Conservation (phyloP, 2,329 filamentous ascomycete genomes). For the Fusarium palustre region DNA sequence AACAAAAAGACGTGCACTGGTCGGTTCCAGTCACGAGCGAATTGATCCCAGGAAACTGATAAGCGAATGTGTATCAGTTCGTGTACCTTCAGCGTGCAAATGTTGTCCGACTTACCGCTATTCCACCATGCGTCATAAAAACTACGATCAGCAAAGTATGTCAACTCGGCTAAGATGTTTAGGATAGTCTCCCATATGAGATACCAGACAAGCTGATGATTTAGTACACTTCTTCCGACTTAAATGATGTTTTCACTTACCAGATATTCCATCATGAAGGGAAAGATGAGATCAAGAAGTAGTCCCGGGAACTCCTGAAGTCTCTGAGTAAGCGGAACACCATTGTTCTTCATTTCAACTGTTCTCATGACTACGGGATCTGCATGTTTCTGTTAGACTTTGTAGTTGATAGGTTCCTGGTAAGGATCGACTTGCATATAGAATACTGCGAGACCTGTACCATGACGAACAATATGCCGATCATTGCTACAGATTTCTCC, state of each 20-base stretch:
- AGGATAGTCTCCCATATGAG: slow-evolving; percentile 83
- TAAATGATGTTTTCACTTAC: slow-evolving; percentile 45
- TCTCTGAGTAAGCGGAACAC: slow-evolving; percentile 69
- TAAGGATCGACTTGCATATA: slow-evolving; percentile 62
- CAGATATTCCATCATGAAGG: slow-evolving; percentile 82
- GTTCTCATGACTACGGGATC: slow-evolving; percentile 77
- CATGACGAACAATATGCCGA: slow-evolving; percentile 82
- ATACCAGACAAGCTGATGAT: slow-evolving; percentile 73
- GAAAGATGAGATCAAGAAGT: slow-evolving; percentile 79
- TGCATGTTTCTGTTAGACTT: slow-evolving; percentile 34
- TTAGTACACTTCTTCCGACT: slow-evolving; percentile 9
- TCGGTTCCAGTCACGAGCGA: slow-evolving; percentile 81
- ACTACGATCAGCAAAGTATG: slow-evolving; percentile 79
- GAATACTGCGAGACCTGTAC: slow-evolving; percentile 80
- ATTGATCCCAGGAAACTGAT: slow-evolving; percentile 76
- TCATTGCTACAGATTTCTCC: slow-evolving; percentile 76
- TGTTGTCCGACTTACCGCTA: slow-evolving; percentile 53
- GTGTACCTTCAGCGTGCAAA: background rate
- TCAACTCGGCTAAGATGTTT: slow-evolving; percentile 81
- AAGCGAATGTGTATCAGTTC: slow-evolving; percentile 8
- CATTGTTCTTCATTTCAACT: slow-evolving; percentile 74
- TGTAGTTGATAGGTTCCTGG: background rate
- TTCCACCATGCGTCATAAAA: slow-evolving; percentile 78
- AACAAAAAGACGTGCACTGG: slow-evolving; percentile 83
- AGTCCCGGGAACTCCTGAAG: slow-evolving; percentile 79